Percentiles rank a stretch among this genome's conserved stretches.
Evolutionary conservation across 208 protist species (phyloP).

Genomic region (Leishmania aethiopica): DNA sequence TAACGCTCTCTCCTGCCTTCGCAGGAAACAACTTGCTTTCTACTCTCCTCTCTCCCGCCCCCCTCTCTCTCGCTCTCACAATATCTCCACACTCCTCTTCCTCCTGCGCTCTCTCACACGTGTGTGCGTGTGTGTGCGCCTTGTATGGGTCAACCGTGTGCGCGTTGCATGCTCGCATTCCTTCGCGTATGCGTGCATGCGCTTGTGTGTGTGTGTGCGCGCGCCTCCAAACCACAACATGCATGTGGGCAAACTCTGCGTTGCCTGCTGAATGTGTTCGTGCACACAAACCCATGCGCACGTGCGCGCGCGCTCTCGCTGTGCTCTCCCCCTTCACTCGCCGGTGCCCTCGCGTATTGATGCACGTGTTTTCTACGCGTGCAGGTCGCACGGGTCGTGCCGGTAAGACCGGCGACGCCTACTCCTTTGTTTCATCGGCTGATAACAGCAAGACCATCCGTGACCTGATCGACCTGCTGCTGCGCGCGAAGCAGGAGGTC

Average conservation of each 20-base stretch:
- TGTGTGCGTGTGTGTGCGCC: constrained; percentile 1
- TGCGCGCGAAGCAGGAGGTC: constrained; percentile 67
- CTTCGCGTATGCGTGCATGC: not conserved
- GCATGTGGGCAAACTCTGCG: not conserved
- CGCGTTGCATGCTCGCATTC: not conserved
- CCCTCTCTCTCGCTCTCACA: not conserved
- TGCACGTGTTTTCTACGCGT: not conserved
- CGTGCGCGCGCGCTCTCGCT: not conserved
- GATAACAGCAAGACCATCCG: constrained; percentile 80
- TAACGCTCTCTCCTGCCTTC: constrained; percentile 1
- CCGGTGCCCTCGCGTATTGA: constrained; percentile 8
- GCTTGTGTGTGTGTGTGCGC: not conserved
- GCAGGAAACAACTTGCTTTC: not conserved
- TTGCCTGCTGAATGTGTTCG: not conserved
- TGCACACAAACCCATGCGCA: constrained; percentile 1
- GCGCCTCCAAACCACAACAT: not conserved
- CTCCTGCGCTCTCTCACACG: not conserved
- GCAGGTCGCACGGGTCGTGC: constrained; percentile 90
- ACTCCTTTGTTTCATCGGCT: constrained; percentile 78
- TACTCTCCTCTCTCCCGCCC: constrained; percentile 11
- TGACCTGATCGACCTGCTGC: constrained; percentile 75
- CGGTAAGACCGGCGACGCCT: constrained; percentile 84
- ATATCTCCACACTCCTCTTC: not conserved
- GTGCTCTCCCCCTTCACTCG: not conserved
- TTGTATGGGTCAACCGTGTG: too few species aligned